phyloP scores from a whole-genome alignment of 306 rosid genomes.

The Arachis hypogaea region DNA sequence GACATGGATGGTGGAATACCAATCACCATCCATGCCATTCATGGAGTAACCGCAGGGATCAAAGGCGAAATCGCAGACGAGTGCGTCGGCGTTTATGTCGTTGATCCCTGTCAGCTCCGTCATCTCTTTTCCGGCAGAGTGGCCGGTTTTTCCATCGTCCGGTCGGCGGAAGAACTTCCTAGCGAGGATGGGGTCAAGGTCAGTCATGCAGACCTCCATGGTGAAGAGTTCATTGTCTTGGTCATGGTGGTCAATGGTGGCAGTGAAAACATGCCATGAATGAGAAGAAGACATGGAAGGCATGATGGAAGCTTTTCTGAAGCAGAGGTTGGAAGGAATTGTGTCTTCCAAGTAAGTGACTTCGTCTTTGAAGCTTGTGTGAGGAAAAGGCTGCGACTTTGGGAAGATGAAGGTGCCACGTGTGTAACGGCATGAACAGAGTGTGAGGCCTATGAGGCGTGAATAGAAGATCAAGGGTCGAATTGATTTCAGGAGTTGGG shows the following conservation, averaged over 20 bases:
- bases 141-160: conserved; percentile 60
- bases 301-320: conserved; percentile 84
- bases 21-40: conserved; percentile 81
- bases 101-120: conserved; percentile 73
- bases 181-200: conserved; percentile 75
- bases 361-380: conserved; percentile 85
- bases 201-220: conserved; percentile 93
- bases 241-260: conserved; percentile 36
- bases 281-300: conserved; percentile 75
- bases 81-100: conserved; percentile 64
- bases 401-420: conserved; percentile 94
- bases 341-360: conserved; percentile 63
- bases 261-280: conserved; percentile 93
- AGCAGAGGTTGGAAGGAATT: conserved; percentile 66
- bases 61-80: conserved; percentile 83
- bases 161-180: conserved; percentile 64
- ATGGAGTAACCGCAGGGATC: conserved; percentile 96
- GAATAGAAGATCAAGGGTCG: conserved; percentile 73
- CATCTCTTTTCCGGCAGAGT: conserved; percentile 83
- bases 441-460: conserved; percentile 58
- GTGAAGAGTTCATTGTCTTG: conserved; percentile 54
- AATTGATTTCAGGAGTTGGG: conserved; percentile 93
- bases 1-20: conserved; percentile 92
- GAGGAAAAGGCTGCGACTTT: conserved; percentile 80
- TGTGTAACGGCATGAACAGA: conserved; percentile 77